These are phyloP conservation scores for Solanum piurae DNA, from an alignment of 257 asterid genomes.

Conservation along the genomic window DNA sequence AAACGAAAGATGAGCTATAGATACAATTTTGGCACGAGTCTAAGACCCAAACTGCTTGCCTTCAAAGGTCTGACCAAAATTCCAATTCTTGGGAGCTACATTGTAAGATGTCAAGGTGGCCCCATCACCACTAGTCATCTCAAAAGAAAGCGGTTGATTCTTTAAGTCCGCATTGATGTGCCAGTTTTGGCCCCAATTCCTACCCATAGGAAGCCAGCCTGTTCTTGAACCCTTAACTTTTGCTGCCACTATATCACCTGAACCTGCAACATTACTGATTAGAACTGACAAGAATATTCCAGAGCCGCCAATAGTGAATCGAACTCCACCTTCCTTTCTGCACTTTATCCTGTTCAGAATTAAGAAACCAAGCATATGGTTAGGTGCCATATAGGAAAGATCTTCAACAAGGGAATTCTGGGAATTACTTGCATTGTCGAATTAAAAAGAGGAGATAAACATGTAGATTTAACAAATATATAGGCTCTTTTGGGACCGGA, in stretches of 20 bases:
- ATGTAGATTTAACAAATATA: background rate
- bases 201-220: constrained; percentile 46
- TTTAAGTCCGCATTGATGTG: constrained; percentile 42
- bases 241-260: constrained; percentile 43
- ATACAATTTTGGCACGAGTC: background rate
- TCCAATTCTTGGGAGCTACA: constrained; percentile 48
- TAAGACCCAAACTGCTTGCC: constrained; percentile 49
- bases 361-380: background rate
- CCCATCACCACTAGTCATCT: constrained; percentile 38
- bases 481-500: background rate
- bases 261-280: constrained; percentile 51
- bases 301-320: constrained; percentile 41
- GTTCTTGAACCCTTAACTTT: constrained; percentile 35
- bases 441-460: background rate
- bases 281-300: constrained; percentile 40
- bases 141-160: constrained; percentile 59
- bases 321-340: constrained; percentile 54
- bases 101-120: constrained; percentile 35
- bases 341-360: constrained; percentile 38
- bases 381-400: background rate
- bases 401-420: background rate
- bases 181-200: constrained; percentile 73
- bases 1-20: background rate
- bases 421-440: background rate
- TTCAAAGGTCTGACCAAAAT: constrained; percentile 48